Conservation (phyloP, 495 filamentous ascomycete species). For the Barbatosphaeria neglecta region DNA sequence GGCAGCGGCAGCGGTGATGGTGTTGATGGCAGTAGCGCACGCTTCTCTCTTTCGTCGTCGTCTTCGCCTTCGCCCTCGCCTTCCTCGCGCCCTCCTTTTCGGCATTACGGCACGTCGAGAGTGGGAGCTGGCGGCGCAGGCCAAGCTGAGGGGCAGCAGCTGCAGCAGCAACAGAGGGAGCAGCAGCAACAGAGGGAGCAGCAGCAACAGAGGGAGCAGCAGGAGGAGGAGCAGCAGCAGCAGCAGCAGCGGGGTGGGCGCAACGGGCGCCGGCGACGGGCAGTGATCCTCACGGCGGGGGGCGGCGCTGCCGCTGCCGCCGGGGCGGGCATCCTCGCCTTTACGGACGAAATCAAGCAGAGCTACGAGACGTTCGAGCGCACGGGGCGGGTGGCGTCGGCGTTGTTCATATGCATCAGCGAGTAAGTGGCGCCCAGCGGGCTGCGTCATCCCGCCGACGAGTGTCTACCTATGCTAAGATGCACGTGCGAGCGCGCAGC, state of each 20-base stretch:
- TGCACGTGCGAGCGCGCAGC: no score
- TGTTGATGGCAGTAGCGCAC: slow-evolving; percentile 1
- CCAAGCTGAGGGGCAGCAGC: no score
- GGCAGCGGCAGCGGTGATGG: not conserved
- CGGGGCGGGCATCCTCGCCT: slow-evolving; percentile 47
- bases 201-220: no score
- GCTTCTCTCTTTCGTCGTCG: slow-evolving; percentile 12
- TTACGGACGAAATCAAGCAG: slow-evolving; percentile 63
- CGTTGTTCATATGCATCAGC: slow-evolving; percentile 73
- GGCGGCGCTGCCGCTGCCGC: slow-evolving; percentile 42
- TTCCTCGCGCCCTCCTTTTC: no score
- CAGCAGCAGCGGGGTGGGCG: not conserved
- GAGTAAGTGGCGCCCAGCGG: slow-evolving; percentile 51
- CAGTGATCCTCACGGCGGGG: slow-evolving; percentile 17
- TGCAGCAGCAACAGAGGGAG: no score
- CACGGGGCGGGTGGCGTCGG: slow-evolving; percentile 65
- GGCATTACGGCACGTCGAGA: slow-evolving; percentile 17
- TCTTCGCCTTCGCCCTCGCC: no score
- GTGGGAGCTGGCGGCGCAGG: no score
- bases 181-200: no score
- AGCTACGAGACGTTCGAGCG: slow-evolving; percentile 62
- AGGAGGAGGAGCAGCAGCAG: no score
- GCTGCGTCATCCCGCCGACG: not conserved
- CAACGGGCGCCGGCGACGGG: slow-evolving; percentile 4
- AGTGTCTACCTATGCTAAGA: slow-evolving; percentile 4